These are phyloP conservation scores for Trametopsis cervina DNA, from an alignment of 768 basidiomycete species.

Conservation along the genomic window DNA sequence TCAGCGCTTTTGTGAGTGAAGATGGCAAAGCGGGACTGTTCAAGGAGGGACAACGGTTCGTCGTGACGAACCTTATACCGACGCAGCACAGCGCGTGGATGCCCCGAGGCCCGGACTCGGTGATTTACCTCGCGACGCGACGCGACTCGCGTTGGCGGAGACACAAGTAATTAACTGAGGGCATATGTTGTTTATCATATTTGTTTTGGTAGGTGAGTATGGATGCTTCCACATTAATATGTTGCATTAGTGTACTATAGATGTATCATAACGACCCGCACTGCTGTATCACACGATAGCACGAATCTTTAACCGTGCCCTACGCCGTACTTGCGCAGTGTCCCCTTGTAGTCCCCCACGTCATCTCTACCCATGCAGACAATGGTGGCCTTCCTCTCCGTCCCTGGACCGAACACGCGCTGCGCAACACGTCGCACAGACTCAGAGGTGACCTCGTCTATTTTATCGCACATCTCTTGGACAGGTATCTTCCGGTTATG, in stretches of 20 bases:
- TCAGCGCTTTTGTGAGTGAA: constrained; percentile 43
- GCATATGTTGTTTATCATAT: not conserved
- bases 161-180: not conserved
- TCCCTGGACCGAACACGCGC: constrained; percentile 63
- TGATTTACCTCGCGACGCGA: constrained; percentile 65
- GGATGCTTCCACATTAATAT: no score
- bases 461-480: constrained; percentile 85
- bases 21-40: constrained; percentile 44
- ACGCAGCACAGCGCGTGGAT: constrained; percentile 69
- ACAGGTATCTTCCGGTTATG: constrained; percentile 81
- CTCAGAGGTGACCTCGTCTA: constrained; percentile 66
- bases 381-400: constrained; percentile 63
- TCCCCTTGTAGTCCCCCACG: constrained; percentile 55
- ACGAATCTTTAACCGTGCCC: not conserved
- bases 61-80: constrained; percentile 72
- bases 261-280: not conserved
- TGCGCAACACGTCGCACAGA: constrained; percentile 72
- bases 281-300: no score
- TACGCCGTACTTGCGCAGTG: constrained; percentile 67
- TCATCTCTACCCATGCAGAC: constrained; percentile 82
- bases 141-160: constrained; percentile 59
- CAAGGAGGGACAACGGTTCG: constrained; percentile 56
- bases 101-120: constrained; percentile 45
- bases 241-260: not conserved
- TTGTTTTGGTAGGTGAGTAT: no score